Percentiles rank a stretch among this genome's conserved stretches.
Evolutionary conservation across 768 basidiomycete genomes (phyloP).

Genomic region (Russula vinacea): DNA sequence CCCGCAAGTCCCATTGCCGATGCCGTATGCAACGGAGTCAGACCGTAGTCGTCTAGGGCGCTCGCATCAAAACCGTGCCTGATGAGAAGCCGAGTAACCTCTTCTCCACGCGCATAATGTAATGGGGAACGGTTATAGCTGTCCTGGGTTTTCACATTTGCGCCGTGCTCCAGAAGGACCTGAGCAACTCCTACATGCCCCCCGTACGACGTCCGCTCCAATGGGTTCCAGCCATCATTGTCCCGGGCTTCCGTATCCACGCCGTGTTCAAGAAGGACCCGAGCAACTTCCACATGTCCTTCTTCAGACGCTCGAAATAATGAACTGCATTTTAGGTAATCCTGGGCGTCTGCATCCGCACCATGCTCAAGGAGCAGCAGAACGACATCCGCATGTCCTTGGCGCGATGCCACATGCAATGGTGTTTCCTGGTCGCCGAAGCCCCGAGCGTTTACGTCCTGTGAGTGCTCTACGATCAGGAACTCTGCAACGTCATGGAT

Average conservation of each 20-base stretch:
- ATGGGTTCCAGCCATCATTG: fast-evolving
- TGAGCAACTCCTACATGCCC: not conserved
- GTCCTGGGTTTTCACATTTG: not conserved
- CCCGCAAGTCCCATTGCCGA: not conserved
- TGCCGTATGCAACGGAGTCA: not conserved
- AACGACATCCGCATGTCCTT: not conserved
- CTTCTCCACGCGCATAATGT: not conserved
- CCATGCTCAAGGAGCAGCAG: not conserved
- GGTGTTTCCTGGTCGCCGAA: no score
- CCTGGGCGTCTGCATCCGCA: not conserved
- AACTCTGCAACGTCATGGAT: no score
- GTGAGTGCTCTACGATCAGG: no score
- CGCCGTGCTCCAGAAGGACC: not conserved
- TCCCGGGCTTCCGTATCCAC: not conserved
- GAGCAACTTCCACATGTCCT: not conserved
- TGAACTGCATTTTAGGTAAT: not conserved
- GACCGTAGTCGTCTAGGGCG: not conserved
- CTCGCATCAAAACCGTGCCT: not conserved
- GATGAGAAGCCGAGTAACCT: not conserved
- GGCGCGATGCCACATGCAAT: not conserved
- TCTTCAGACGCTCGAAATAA: no score
- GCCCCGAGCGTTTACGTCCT: no score
- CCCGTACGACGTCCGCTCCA: not conserved
- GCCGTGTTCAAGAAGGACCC: not conserved
- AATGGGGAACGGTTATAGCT: not conserved